Evolutionary conservation across 78 protist species (phyloP).

Genomic region (Planoprotostelium fungivorum): DNA sequence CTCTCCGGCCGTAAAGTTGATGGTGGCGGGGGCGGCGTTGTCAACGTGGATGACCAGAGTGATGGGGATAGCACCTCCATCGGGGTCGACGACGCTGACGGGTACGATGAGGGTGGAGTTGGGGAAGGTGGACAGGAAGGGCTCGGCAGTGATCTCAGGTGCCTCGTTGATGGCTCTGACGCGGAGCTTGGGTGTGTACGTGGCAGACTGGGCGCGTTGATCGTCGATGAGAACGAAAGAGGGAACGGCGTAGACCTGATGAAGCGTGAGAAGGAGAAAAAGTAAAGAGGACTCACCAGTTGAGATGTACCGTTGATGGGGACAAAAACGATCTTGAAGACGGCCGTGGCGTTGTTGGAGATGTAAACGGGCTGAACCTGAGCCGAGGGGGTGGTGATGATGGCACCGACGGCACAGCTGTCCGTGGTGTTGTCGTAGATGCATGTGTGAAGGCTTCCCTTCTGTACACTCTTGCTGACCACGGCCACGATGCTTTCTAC

Average conservation of each 20-base stretch:
- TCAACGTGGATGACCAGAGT: not conserved
- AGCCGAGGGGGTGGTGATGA: not conserved
- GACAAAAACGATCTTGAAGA: not conserved
- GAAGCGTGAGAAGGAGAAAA: not conserved
- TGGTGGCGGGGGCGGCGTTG: not conserved
- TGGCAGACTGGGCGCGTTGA: not conserved
- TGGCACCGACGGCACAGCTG: not conserved
- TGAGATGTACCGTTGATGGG: not conserved
- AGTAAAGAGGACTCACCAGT: not conserved
- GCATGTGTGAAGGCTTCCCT: not conserved
- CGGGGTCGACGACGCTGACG: not conserved
- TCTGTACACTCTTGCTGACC: too few species aligned
- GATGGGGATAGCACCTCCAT: not conserved
- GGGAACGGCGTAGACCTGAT: not conserved
- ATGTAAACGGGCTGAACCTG: not conserved
- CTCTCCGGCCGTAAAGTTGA: not conserved
- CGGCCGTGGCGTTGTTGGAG: not conserved
- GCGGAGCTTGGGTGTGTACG: not conserved
- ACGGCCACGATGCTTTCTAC: not conserved
- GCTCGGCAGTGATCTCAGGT: not conserved
- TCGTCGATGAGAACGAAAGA: not conserved
- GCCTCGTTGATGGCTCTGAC: not conserved
- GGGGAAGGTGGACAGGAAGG: not conserved
- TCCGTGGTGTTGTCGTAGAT: not conserved
- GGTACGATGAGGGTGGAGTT: not conserved